These are phyloP conservation scores for Akanthomyces dipterigenus DNA, from an alignment of 2,329 filamentous ascomycete species.

Conservation along the genomic window DNA sequence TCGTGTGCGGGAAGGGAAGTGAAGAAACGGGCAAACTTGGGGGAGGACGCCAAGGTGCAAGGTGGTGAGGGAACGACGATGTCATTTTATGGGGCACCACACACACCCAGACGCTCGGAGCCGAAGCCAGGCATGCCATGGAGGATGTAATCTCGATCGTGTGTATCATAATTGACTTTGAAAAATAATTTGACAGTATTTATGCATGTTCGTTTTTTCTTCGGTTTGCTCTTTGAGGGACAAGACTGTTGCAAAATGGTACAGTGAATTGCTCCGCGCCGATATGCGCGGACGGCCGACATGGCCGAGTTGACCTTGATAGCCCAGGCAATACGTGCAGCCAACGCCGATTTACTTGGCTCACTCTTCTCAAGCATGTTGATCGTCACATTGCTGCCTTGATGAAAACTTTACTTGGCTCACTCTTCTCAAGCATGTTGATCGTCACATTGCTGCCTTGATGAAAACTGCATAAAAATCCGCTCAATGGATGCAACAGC, in stretches of 20 bases:
- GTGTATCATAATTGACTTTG: background rate
- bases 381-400: no score
- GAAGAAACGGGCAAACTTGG: background rate
- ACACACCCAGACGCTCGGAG: background rate
- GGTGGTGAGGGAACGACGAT: background rate
- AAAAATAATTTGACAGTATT: background rate
- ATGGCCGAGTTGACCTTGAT: background rate
- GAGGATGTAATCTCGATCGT: background rate
- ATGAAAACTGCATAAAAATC: no score
- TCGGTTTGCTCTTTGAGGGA: background rate
- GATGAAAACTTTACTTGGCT: no score
- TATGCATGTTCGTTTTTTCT: background rate
- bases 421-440: no score
- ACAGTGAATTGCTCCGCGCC: background rate
- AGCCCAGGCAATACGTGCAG: background rate
- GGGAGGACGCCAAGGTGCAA: no score
- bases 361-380: no score
- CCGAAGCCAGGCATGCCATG: background rate
- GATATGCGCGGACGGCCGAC: background rate
- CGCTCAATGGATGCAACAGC: no score
- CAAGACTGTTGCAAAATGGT: background rate
- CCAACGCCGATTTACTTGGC: background rate
- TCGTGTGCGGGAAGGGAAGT: background rate
- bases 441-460: no score
- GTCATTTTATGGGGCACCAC: constrained; percentile 10